Evolutionary conservation across 495 filamentous ascomycete genomes (phyloP), one percentile per base, ranked within the genome.

Genomic region (Copromyces sp.): DNA sequence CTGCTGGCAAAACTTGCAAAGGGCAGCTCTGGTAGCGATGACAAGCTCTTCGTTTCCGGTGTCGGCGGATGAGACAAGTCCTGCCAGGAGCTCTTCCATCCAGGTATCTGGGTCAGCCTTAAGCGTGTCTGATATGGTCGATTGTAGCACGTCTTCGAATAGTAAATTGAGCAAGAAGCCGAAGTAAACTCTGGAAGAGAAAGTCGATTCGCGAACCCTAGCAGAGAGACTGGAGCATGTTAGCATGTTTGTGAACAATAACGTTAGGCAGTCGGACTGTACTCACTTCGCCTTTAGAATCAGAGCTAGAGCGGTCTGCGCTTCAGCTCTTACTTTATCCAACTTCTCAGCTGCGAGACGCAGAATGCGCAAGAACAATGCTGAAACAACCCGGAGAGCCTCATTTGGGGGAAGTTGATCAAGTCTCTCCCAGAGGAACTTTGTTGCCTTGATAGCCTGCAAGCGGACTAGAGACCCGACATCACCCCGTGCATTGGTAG

Each of bases 291-390:
- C 73, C 9, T 71, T 73, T 42, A 84, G 53, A 70, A 80, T 70
- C 73, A 84, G 70, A 37, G 78, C 74, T 71, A 89, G 69, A 5
- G 84, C 81, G 38, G 79, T 77, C 71, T 87, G 84, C 3, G 94
- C 94, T 76, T 90, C 88, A 3, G 87, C 79, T 44, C 95, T 88
- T 39, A 98, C 89, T 72, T 93, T 91, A 78, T 99, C 95, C 5
- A 98, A 85, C 78, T 96, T 97, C 80, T 98, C 95, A 0, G 90
- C 87, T 29, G 92, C 89, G 37, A 97, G 82, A 12, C 94, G 86
- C 68, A 90, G 84, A 9, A 97, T 82, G 53, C 81, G 79, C 12
- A 83, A 74, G 71, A 85, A 83, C 14, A 86, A 74, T 7, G 41
- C 70, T 2, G 75, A 73, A 9, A 82, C 78, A 14, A 78, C 40